phyloP scores from a whole-genome alignment of 148 eudicot species.

The Fagopyrum tataricum region DNA sequence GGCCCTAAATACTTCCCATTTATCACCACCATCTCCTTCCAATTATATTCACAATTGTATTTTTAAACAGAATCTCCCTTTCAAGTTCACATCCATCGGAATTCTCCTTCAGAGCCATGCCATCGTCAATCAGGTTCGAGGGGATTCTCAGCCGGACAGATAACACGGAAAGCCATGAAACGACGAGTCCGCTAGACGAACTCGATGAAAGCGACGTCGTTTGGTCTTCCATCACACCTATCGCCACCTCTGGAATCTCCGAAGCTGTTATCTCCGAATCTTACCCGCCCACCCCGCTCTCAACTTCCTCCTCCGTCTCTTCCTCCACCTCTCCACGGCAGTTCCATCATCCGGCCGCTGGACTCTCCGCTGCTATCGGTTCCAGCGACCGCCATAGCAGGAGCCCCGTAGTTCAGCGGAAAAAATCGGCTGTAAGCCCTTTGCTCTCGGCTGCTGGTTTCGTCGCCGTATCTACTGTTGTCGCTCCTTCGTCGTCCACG shows the following conservation, averaged over 20 bases:
- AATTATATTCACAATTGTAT: background rate
- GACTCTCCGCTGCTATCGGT: conserved; percentile 6
- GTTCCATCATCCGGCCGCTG: background rate
- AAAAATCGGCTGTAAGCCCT: conserved; percentile 3
- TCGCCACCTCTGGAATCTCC: background rate
- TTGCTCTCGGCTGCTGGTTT: background rate
- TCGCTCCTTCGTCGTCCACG: background rate
- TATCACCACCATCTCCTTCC: background rate
- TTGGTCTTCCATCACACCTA: background rate
- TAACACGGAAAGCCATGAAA: background rate
- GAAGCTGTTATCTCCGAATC: background rate
- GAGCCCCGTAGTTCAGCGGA: conserved; percentile 10
- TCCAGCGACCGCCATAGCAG: background rate
- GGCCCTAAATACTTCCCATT: background rate
- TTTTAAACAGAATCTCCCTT: background rate
- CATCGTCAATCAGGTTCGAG: conserved; percentile 6
- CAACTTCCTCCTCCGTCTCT: conserved; percentile 1
- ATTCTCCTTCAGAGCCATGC: background rate
- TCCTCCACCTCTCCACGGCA: background rate
- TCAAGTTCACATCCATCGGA: background rate
- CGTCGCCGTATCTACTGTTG: background rate
- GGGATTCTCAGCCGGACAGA: background rate
- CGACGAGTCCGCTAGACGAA: conserved; percentile 11
- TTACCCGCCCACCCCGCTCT: background rate
- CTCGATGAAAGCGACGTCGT: conserved; percentile 15